phyloP scores from a whole-genome alignment of 495 filamentous ascomycete genomes.

The Beverwykella pulmonaria region DNA sequence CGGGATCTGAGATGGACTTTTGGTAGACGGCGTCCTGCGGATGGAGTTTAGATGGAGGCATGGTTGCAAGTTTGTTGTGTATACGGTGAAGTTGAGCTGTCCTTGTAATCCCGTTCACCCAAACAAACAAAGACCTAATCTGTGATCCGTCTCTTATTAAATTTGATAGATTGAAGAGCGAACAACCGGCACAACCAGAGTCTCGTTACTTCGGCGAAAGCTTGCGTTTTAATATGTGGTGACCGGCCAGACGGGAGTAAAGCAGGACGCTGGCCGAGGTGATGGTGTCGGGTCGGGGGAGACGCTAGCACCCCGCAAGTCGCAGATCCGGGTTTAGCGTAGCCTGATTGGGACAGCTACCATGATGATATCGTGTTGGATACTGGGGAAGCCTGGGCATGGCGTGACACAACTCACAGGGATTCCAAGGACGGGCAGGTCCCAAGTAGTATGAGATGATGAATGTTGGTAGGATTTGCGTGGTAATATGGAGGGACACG shows the following conservation, averaged over 20 bases:
- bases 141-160: too few relatives aligned
- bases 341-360: neutral
- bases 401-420: neutral
- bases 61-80: neutral
- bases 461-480: too few relatives aligned
- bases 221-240: neutral
- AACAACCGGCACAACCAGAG: too few relatives aligned
- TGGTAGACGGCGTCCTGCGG: constrained; percentile 44
- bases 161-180: too few relatives aligned
- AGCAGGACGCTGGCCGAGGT: constrained; percentile 18
- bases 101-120: too few relatives aligned
- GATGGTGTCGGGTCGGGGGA: constrained; percentile 6
- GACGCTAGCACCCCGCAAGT: constrained; percentile 12
- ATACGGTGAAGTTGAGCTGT: too few relatives aligned
- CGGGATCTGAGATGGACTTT: constrained; percentile 61
- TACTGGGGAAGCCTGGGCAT: neutral
- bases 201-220: neutral
- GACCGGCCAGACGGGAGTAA: constrained; percentile 13
- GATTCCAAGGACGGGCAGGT: too few relatives aligned
- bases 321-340: constrained; percentile 6
- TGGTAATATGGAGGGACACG: too few relatives aligned
- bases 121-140: too few relatives aligned
- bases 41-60: constrained; percentile 19
- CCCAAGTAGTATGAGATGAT: too few relatives aligned
- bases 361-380: too few relatives aligned